A percentile compares a stretch with the other conserved stretches of the same genome.
phyloP scores from a whole-genome alignment of 2,329 filamentous ascomycete genomes.

The Pseudogymnoascus sp. region DNA sequence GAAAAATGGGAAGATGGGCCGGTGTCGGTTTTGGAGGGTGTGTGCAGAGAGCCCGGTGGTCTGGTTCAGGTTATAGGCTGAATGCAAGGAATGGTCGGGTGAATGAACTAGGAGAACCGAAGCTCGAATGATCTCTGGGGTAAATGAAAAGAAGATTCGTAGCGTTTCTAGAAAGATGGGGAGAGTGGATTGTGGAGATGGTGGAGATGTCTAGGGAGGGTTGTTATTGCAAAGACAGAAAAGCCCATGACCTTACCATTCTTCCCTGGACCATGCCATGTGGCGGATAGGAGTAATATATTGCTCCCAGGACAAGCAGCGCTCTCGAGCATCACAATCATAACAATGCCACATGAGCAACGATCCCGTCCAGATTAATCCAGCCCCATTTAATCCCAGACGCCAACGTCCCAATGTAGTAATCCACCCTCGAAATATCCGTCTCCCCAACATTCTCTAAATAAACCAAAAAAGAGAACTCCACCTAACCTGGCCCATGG shows the following conservation, averaged over 20 bases:
- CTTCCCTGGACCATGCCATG: not conserved
- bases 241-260: conserved; percentile 1
- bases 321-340: not conserved
- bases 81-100: not conserved
- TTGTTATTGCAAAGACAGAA: not conserved
- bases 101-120: not conserved
- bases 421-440: not conserved
- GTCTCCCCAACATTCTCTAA: not conserved
- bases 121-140: not conserved
- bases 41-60: not conserved
- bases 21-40: not conserved
- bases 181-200: not conserved
- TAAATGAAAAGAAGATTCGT: not conserved
- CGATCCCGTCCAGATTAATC: not conserved
- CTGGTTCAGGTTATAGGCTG: not conserved
- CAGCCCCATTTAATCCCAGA: not conserved
- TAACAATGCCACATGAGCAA: not conserved
- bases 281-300: not conserved
- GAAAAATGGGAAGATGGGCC: not conserved
- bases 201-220: not conserved
- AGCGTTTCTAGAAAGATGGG: not conserved
- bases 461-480: not conserved
- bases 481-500: not conserved
- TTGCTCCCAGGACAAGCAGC: not conserved
- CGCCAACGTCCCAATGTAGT: not conserved